These are phyloP conservation scores for Candida yuanshanica DNA, from an alignment of 805 yeast species.

Conservation along the genomic window DNA sequence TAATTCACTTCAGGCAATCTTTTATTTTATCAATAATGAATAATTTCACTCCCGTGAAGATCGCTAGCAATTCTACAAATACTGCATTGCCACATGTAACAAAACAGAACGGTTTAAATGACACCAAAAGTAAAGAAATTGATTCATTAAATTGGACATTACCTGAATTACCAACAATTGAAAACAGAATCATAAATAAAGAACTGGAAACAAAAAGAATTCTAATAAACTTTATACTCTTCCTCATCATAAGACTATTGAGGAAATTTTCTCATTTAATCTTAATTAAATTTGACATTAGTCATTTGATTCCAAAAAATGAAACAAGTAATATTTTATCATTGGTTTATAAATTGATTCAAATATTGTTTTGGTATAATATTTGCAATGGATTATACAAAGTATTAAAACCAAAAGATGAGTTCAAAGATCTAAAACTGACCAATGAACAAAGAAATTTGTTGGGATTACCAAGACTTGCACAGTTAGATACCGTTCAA, in stretches of 20 bases:
- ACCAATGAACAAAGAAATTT: conserved; percentile 28
- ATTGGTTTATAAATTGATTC: conserved; percentile 11
- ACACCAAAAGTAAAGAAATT: not conserved
- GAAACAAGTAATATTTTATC: not conserved
- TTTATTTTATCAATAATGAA: too few species aligned
- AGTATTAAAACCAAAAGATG: conserved; percentile 25
- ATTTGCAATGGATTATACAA: conserved; percentile 26
- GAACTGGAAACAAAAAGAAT: conserved; percentile 33
- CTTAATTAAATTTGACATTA: conserved; percentile 13
- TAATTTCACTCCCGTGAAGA: not conserved
- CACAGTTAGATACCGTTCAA: not conserved
- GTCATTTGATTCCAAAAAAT: not conserved
- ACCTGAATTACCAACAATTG: conserved; percentile 21
- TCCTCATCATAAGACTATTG: conserved; percentile 26
- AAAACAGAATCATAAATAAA: conserved; percentile 33
- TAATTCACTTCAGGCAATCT: too few species aligned
- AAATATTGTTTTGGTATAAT: conserved; percentile 26
- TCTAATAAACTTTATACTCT: conserved; percentile 27
- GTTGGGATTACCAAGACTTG: conserved; percentile 25
- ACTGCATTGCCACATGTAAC: too few species aligned
- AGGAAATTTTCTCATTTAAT: conserved; percentile 16
- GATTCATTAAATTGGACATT: conserved; percentile 4
- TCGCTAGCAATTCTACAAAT: too few species aligned
- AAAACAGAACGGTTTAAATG: not conserved
- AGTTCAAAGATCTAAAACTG: conserved; percentile 28